Evolutionary conservation across 306 rosid genomes (phyloP).

Genomic region (Dalbergia cultrata): DNA sequence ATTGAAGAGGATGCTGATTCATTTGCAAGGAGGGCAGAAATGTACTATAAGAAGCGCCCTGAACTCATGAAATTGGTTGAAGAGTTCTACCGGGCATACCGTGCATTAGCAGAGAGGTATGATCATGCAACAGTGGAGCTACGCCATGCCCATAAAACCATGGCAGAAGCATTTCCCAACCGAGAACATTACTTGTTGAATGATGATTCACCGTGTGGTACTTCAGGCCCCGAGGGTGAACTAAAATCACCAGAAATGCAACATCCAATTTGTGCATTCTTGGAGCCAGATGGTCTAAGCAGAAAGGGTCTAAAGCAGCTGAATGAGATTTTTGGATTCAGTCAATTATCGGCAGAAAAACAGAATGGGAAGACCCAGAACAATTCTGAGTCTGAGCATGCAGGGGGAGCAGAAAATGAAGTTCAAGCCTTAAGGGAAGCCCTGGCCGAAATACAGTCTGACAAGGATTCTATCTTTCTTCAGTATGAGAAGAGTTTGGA

Average conservation of each 20-base stretch:
- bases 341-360: conserved; percentile 58
- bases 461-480: conserved; percentile 78
- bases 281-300: conserved; percentile 59
- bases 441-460: conserved; percentile 71
- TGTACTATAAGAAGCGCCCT: conserved; percentile 99
- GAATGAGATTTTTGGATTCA: conserved; percentile 59
- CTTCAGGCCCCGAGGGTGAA: conserved; percentile 65
- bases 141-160: conserved; percentile 93
- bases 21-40: conserved; percentile 98
- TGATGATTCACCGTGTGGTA: conserved; percentile 73
- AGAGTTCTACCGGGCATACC: conserved; percentile 99
- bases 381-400: conserved; percentile 60
- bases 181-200: conserved; percentile 64
- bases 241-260: conserved; percentile 68
- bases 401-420: conserved; percentile 68
- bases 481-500: conserved; percentile 78
- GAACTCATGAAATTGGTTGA: conserved; percentile 97
- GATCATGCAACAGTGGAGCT: conserved; percentile 97
- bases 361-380: conserved; percentile 55
- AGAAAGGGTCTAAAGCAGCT: conserved; percentile 84
- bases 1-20: conserved; percentile 99
- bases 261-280: conserved; percentile 60
- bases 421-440: conserved; percentile 69
- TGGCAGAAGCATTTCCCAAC: conserved; percentile 94
- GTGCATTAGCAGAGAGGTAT: conserved; percentile 98